These are phyloP conservation scores for Geotrichum reessii DNA, from an alignment of 1,139 yeast genomes.

Conservation along the genomic window DNA sequence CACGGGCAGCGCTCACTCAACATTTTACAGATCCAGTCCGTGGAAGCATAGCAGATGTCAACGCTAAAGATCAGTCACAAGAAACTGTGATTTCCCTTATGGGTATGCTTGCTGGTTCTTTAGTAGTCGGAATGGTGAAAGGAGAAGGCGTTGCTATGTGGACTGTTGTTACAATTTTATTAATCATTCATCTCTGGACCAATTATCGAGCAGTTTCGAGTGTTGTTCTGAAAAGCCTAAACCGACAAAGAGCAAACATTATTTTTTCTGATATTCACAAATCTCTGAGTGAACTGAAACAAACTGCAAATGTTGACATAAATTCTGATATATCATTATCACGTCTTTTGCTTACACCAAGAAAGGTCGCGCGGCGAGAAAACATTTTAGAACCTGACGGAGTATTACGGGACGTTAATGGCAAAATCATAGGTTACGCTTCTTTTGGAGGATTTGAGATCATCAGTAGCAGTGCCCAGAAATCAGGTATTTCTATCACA, in stretches of 20 bases:
- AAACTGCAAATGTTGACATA: conserved; percentile 21
- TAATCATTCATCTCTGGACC: conserved; percentile 34
- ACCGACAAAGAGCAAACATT: conserved; percentile 36
- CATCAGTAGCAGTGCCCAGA: conserved; percentile 5
- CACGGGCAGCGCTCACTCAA: conserved; percentile 38
- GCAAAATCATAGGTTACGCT: conserved; percentile 25
- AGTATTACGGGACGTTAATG: conserved; percentile 28
- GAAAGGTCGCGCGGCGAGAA: conserved; percentile 28
- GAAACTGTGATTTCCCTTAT: conserved; percentile 38
- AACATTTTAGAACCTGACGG: conserved; percentile 35
- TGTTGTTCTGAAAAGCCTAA: conserved; percentile 34
- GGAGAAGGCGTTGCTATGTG: conserved; percentile 35
- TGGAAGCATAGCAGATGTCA: conserved; percentile 38
- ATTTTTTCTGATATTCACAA: conserved; percentile 32
- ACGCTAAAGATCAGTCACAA: conserved; percentile 39
- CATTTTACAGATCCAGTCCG: conserved; percentile 36
- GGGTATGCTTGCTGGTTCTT: conserved; percentile 38
- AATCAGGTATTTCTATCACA: conserved; percentile 10
- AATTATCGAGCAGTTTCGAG: conserved; percentile 36
- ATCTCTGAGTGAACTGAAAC: conserved; percentile 27
- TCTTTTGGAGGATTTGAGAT: conserved; percentile 23
- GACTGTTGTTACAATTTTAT: conserved; percentile 28
- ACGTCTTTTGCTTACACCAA: conserved; percentile 30
- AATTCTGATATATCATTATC: conserved; percentile 24
- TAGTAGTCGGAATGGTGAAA: conserved; percentile 32